These are phyloP conservation scores for Scedosporium dehoogii DNA, from an alignment of 2,329 filamentous ascomycete genomes.

Conservation along the genomic window DNA sequence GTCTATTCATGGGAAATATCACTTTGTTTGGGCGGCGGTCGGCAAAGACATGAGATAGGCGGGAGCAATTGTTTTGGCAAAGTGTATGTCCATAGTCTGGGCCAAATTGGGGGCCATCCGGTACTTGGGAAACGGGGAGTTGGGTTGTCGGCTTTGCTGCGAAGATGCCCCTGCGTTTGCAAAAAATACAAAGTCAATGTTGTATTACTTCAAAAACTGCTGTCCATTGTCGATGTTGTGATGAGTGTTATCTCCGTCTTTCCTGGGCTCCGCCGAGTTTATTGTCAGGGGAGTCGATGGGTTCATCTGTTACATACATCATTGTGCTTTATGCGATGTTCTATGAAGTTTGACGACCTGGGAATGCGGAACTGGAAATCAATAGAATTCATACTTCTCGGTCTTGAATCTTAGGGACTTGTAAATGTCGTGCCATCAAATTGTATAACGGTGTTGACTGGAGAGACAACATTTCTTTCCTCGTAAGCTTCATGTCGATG, in stretches of 20 bases:
- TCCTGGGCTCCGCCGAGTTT: neutral
- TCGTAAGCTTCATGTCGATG: too few relatives aligned
- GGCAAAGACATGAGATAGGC: conserved; percentile 1
- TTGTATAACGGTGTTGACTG: too few relatives aligned
- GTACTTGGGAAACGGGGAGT: neutral
- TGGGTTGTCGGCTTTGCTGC: conserved; percentile 1
- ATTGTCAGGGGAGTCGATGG: too few relatives aligned
- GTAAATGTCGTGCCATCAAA: too few relatives aligned
- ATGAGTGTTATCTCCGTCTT: neutral
- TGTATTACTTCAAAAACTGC: neutral
- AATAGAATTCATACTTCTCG: too few relatives aligned
- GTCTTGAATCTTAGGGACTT: too few relatives aligned
- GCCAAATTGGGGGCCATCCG: neutral
- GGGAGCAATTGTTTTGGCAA: conserved; percentile 1
- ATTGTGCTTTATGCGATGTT: too few relatives aligned
- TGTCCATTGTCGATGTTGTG: neutral
- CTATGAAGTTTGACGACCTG: too few relatives aligned
- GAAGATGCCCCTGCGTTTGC: neutral
- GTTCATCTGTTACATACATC: neutral
- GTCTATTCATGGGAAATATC: conserved; percentile 2
- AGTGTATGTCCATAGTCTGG: conserved; percentile 2
- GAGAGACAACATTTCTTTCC: too few relatives aligned
- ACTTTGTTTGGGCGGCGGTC: conserved; percentile 1
- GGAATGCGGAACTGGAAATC: too few relatives aligned
- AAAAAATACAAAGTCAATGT: neutral